Evolutionary conservation across 495 filamentous ascomycete genomes (phyloP).

Genomic region (Lasiosphaeria ovina): DNA sequence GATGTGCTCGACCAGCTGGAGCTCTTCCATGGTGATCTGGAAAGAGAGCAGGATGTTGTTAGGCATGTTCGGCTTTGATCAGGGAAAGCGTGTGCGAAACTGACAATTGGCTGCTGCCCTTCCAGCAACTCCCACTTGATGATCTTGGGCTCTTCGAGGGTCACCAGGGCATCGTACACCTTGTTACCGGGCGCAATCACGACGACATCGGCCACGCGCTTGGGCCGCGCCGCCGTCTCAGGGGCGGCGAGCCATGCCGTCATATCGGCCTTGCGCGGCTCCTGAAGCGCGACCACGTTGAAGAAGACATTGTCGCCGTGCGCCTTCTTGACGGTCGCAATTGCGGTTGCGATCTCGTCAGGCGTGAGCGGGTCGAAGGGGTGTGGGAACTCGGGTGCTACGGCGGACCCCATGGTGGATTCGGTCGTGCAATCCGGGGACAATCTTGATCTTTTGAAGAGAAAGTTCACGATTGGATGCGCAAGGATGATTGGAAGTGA

Average conservation of each 20-base stretch:
- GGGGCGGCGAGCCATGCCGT: conserved; percentile 72
- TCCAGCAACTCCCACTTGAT: conserved; percentile 72
- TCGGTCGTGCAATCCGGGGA: background rate
- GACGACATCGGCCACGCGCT: conserved; percentile 78
- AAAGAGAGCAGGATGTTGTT: conserved; percentile 14
- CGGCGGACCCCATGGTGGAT: conserved; percentile 25
- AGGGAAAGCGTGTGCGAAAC: conserved; percentile 13
- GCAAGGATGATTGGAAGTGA: too few species aligned
- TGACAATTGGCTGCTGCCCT: conserved; percentile 78
- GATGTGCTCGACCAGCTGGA: conserved; percentile 81
- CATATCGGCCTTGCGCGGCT: conserved; percentile 88
- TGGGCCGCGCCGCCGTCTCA: conserved; percentile 59
- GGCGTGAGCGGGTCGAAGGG: conserved; percentile 83
- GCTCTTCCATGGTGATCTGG: conserved; percentile 91
- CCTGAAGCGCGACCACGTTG: conserved; percentile 86
- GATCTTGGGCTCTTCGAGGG: conserved; percentile 69
- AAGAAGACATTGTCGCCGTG: conserved; percentile 67
- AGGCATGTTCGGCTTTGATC: background rate
- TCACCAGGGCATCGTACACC: conserved; percentile 83
- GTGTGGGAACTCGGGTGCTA: conserved; percentile 43
- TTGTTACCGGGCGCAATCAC: conserved; percentile 77
- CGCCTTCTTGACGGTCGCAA: conserved; percentile 66
- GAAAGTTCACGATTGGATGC: too few species aligned
- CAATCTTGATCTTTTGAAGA: too few species aligned
- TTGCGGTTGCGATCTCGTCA: conserved; percentile 73